Conservation (phyloP, 345 rosid genomes). For the Turnera subulata region DNA sequence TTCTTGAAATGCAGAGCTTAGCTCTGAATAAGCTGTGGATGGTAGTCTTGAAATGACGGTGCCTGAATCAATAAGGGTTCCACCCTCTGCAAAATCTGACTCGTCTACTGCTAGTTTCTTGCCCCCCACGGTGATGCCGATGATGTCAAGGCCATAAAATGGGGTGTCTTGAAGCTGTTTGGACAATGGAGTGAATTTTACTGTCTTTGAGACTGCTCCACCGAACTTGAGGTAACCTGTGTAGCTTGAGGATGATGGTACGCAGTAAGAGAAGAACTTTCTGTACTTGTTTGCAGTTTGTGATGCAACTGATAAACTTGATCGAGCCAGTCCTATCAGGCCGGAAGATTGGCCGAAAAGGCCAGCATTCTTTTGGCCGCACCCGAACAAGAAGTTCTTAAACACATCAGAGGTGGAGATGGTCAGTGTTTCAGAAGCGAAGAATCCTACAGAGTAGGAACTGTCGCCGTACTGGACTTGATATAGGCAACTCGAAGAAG, state of each 20-base stretch:
- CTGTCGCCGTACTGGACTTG: slow-evolving; percentile 15
- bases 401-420: slow-evolving; percentile 5
- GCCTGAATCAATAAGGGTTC: neutral
- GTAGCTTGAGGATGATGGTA: slow-evolving; percentile 25
- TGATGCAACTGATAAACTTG: slow-evolving; percentile 12
- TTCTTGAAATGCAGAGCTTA: neutral
- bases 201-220: neutral
- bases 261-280: slow-evolving; percentile 27
- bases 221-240: slow-evolving; percentile 28
- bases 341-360: slow-evolving; percentile 4
- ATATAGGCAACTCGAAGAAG: slow-evolving; percentile 18
- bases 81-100: neutral
- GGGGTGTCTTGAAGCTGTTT: neutral
- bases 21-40: neutral
- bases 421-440: slow-evolving; percentile 12
- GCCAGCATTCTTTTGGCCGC: slow-evolving; percentile 26
- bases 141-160: slow-evolving; percentile 24
- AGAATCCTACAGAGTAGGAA: slow-evolving; percentile 6
- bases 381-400: slow-evolving; percentile 23
- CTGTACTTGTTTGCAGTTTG: slow-evolving; percentile 24
- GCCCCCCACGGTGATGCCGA: slow-evolving; percentile 21
- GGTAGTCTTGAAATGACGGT: neutral
- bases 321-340: slow-evolving; percentile 8
- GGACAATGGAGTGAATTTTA: slow-evolving; percentile 25
- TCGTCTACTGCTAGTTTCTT: slow-evolving; percentile 4